A percentile compares a stretch with the other conserved stretches of the same genome.
These are phyloP conservation scores for Tephrocybe sp. DNA, from an alignment of 768 basidiomycete genomes.

Conservation along the genomic window DNA sequence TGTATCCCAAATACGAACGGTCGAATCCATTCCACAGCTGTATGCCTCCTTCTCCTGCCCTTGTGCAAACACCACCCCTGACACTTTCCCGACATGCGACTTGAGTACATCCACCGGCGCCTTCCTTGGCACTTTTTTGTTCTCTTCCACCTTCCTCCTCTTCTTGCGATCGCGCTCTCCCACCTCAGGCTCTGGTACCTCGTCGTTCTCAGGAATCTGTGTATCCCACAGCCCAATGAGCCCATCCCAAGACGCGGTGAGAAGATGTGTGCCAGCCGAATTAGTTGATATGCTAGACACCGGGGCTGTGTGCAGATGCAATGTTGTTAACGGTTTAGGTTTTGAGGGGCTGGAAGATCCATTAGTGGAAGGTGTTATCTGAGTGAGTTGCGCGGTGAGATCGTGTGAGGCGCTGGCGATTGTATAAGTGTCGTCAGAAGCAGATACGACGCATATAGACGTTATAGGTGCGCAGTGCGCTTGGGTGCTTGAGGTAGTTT, in stretches of 20 bases:
- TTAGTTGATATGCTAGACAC: constrained; percentile 70
- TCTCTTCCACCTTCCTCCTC: constrained; percentile 60
- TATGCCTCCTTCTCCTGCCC: constrained; percentile 42
- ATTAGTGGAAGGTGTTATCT: constrained; percentile 30
- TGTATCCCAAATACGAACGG: constrained; percentile 85
- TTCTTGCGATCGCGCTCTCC: constrained; percentile 49
- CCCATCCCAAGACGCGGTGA: constrained; percentile 88
- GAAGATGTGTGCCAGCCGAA: constrained; percentile 55
- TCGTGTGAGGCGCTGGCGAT: constrained; percentile 81
- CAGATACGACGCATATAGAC: constrained; percentile 56
- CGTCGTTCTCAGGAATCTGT: constrained; percentile 57
- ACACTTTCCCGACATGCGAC: constrained; percentile 83
- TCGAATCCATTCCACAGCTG: constrained; percentile 89
- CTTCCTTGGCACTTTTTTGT: constrained; percentile 48
- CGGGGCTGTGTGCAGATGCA: constrained; percentile 83
- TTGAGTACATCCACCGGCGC: constrained; percentile 74
- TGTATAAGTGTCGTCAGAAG: constrained; percentile 31
- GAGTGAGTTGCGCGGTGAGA: constrained; percentile 62
- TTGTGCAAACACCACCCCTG: constrained; percentile 61
- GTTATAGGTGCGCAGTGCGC: constrained; percentile 70
- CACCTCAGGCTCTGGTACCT: constrained; percentile 47
- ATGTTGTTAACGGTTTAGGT: constrained; percentile 52
- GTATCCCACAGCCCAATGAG: constrained; percentile 84
- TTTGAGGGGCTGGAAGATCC: constrained; percentile 22
- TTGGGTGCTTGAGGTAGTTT: constrained; percentile 44